A percentile compares a stretch with the other conserved stretches of the same genome.
Evolutionary conservation across 2,329 filamentous ascomycete species (phyloP).

Genomic region (Tolypocladium cylindrosporum): DNA sequence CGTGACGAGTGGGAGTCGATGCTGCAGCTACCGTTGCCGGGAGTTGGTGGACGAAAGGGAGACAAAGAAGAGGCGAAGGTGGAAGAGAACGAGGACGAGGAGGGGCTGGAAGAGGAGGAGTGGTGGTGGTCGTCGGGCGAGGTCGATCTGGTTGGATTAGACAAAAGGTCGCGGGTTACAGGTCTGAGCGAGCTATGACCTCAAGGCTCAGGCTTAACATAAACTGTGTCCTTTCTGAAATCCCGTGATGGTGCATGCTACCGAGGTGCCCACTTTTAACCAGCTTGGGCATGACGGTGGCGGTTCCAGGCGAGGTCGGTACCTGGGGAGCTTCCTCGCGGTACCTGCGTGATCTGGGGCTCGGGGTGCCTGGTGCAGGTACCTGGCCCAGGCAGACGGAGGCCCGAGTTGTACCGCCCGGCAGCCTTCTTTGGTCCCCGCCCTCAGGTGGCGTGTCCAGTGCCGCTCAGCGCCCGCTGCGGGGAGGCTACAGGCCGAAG

Average conservation of each 20-base stretch:
- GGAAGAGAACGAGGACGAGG: slow-evolving; percentile 1
- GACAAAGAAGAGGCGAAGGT: not conserved
- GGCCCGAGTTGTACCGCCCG: not conserved
- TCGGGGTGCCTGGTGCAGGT: not conserved
- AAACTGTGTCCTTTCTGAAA: slow-evolving; percentile 28
- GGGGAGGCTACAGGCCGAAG: not conserved
- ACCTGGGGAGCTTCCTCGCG: not conserved
- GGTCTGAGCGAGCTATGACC: not conserved
- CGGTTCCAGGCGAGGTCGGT: slow-evolving; percentile 13
- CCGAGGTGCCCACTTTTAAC: not conserved
- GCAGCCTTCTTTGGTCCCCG: not conserved
- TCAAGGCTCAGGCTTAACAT: slow-evolving; percentile 1
- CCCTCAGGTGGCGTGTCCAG: not conserved
- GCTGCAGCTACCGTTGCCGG: not conserved
- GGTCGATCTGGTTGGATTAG: not conserved
- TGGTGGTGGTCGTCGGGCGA: not conserved
- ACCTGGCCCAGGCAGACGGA: not conserved
- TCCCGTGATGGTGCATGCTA: slow-evolving; percentile 17
- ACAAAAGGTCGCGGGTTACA: not conserved
- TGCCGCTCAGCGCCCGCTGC: not conserved
- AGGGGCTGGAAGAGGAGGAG: not conserved
- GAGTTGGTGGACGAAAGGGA: not conserved
- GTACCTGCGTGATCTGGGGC: not conserved
- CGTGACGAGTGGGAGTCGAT: not conserved
- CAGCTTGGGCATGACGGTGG: slow-evolving; percentile 10